Base-by-base conservation (phyloP, 345 rosid species). In the Gossypium arboreum region DNA sequence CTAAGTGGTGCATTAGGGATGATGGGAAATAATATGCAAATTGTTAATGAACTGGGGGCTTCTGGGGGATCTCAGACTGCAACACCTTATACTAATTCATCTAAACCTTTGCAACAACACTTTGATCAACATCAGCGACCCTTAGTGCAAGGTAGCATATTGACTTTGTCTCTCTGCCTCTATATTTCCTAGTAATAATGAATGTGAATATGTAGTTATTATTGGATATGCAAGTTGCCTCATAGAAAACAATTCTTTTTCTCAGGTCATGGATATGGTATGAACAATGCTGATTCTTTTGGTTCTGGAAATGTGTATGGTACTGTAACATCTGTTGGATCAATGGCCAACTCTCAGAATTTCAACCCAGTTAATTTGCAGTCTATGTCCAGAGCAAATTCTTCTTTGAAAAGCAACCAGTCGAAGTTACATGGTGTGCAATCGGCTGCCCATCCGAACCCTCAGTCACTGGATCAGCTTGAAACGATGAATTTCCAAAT, bases 211-310 rank as follows among this genome's bases (percentile, higher is more conserved):
- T 79, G 47, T 58, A 68, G 71, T 69, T 71, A 56, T 51, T 67
- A 62, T 75, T 57, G 17, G 51, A 52, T 66, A 11, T 64, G 27
- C 51, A 8, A 74, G 39, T 71, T 70, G 68, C 77, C 60, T 75
- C 68, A 81, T 55, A 62, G 47, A 34, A 41, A 63, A 51, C 43
- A 59, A 71, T 73, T 64, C 44, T 29, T 25, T 74, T 72, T 80
- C 47, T 81, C 87, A 95, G 99, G 91, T 82, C 96, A 89, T 81
- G 93, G 88, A 54, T 84, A 82, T 88, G 89, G 88, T 78, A 60
- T 84, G 77, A 79, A 34, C 41, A 34, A 73, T 82, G 80, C 86
- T 50, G 91, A 87, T 77, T 76, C 89, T 77, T 74, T 88, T 17
- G 90, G 85, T 55, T 77, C 94, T 74, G 97, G 91, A 75, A 92